These are phyloP conservation scores for Atractiella rhizophila DNA, from an alignment of 768 basidiomycete genomes.

Conservation along the genomic window DNA sequence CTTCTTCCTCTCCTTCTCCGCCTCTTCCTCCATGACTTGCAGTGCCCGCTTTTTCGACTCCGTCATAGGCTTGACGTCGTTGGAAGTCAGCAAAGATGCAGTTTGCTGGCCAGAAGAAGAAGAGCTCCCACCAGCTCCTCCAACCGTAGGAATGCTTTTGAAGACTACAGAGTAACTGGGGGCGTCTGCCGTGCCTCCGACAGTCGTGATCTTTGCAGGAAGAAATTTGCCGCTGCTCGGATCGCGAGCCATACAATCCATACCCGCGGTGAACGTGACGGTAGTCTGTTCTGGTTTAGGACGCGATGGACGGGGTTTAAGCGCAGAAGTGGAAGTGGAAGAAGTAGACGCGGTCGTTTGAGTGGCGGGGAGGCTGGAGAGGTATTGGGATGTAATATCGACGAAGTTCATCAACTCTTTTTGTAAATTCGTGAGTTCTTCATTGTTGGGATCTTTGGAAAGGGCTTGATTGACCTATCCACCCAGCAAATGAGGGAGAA, in stretches of 20 bases:
- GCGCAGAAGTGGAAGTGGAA: slow-evolving; percentile 27
- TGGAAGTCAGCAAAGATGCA: slow-evolving; percentile 49
- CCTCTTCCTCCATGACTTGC: slow-evolving; percentile 42
- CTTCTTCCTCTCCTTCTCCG: slow-evolving; percentile 66
- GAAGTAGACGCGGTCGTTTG: slow-evolving; percentile 21
- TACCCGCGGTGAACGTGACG: slow-evolving; percentile 40
- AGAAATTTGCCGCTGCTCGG: slow-evolving; percentile 64
- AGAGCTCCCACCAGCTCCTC: too few relatives aligned
- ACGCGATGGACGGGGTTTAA: neutral
- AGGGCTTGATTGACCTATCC: slow-evolving; percentile 67
- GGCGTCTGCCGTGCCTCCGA: slow-evolving; percentile 57
- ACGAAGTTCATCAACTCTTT: slow-evolving; percentile 64
- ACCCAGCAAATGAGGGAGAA: too few relatives aligned
- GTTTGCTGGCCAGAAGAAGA: slow-evolving; percentile 81
- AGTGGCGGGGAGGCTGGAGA: too few relatives aligned
- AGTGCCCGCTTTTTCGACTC: slow-evolving; percentile 47
- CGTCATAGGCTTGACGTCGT: slow-evolving; percentile 23
- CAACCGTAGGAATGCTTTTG: slow-evolving; percentile 27
- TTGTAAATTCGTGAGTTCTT: slow-evolving; percentile 44
- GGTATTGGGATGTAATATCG: slow-evolving; percentile 37
- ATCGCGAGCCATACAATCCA: slow-evolving; percentile 66
- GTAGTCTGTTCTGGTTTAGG: neutral
- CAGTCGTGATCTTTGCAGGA: slow-evolving; percentile 60
- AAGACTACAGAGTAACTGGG: slow-evolving; percentile 71
- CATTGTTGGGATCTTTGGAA: slow-evolving; percentile 43